These are phyloP conservation scores for Lizanozyma gosingica DNA, from an alignment of 1,139 yeast genomes.

Conservation along the genomic window DNA sequence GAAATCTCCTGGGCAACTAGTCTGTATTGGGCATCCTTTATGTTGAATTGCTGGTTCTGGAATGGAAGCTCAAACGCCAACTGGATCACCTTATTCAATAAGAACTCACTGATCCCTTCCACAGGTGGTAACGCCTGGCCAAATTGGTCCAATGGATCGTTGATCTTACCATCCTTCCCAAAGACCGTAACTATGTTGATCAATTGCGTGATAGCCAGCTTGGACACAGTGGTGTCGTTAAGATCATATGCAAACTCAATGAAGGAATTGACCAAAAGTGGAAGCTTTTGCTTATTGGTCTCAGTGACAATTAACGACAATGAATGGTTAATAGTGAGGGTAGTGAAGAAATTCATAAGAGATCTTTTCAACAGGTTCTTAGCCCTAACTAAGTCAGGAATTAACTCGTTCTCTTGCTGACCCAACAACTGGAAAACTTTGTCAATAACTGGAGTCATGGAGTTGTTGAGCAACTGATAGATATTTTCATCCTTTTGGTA, in stretches of 20 bases:
- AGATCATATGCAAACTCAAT: slow-evolving; percentile 60
- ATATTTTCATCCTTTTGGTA: slow-evolving; percentile 61
- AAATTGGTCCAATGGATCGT: slow-evolving; percentile 38
- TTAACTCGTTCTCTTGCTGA: slow-evolving; percentile 17
- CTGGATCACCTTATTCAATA: slow-evolving; percentile 61
- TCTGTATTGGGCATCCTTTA: slow-evolving; percentile 73
- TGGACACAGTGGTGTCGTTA: slow-evolving; percentile 46
- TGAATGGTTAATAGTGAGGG: slow-evolving; percentile 67
- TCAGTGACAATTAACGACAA: slow-evolving; percentile 69
- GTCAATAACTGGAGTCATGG: slow-evolving; percentile 64
- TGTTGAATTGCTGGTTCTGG: slow-evolving; percentile 53
- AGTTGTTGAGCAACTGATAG: slow-evolving; percentile 63
- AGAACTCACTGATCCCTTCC: slow-evolving; percentile 65
- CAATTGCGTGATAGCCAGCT: slow-evolving; percentile 62
- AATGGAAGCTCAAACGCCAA: slow-evolving; percentile 75
- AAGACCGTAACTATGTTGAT: slow-evolving; percentile 57
- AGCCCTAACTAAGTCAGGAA: slow-evolving; percentile 50
- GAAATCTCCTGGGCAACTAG: slow-evolving; percentile 71
- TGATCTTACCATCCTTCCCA: slow-evolving; percentile 57
- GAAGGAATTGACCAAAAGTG: slow-evolving; percentile 54
- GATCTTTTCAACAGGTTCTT: slow-evolving; percentile 57
- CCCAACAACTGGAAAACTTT: slow-evolving; percentile 53
- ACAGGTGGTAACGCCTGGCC: slow-evolving; percentile 46
- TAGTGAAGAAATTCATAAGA: slow-evolving; percentile 58
- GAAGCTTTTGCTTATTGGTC: slow-evolving; percentile 55